phyloP scores from a whole-genome alignment of 2,329 filamentous ascomycete species.

The Diaporthe amygdali region DNA sequence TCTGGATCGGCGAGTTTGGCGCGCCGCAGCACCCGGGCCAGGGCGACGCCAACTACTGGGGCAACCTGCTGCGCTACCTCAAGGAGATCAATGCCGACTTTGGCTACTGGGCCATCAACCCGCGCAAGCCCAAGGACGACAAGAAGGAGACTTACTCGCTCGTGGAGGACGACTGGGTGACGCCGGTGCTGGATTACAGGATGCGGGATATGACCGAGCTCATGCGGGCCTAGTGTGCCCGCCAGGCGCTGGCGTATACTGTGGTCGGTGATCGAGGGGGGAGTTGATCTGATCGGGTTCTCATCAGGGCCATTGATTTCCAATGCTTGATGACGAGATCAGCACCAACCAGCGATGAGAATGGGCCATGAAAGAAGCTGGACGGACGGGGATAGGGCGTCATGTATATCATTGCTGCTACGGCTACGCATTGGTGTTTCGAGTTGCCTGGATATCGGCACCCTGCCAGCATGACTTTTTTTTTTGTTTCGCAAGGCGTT shows the following conservation, averaged over 20 bases:
- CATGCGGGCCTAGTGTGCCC: conserved; percentile 40
- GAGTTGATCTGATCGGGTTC: neutral
- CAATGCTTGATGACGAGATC: neutral
- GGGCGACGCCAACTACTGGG: conserved; percentile 70
- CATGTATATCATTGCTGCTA: neutral
- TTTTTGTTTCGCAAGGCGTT: conserved; percentile 1
- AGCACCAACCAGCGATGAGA: neutral
- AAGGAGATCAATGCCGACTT: conserved; percentile 66
- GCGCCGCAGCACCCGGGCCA: conserved; percentile 57
- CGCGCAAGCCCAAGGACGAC: conserved; percentile 64
- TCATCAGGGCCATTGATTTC: neutral
- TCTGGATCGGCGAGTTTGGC: conserved; percentile 74
- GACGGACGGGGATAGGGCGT: neutral
- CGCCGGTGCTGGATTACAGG: conserved; percentile 65
- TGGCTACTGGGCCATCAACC: conserved; percentile 74
- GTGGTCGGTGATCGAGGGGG: neutral
- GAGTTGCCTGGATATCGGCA: neutral
- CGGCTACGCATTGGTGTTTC: neutral
- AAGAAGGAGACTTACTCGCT: conserved; percentile 65
- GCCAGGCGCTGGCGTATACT: neutral
- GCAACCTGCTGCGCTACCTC: conserved; percentile 65
- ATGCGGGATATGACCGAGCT: conserved; percentile 66
- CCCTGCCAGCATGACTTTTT: neutral
- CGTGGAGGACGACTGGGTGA: conserved; percentile 68
- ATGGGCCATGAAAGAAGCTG: neutral